Evolutionary conservation across 2,329 filamentous ascomycete species (phyloP), one percentile per base, ranked within the genome.

Genomic region (Fusarium drepaniforme): DNA sequence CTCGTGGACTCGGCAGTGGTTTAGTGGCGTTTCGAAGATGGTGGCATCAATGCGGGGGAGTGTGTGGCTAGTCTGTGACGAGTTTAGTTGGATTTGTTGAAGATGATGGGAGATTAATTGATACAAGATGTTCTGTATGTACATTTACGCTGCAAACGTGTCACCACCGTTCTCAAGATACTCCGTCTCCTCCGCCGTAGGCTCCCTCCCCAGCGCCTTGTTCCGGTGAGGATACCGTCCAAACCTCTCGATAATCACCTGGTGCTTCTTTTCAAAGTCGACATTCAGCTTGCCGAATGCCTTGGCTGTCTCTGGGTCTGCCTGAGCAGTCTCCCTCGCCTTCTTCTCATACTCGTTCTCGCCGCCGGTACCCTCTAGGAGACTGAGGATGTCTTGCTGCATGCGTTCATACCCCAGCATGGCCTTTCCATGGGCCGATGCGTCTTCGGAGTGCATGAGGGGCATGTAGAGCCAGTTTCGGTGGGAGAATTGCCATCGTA

Each of bases 191-290:
- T 88, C 88, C 1, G 73, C 72, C 8, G 87, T 90, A 53, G 79
- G 82, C 70, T 84, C 79, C 71, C 90, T 81, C 0, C 87, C 88
- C 61, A 92, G 63, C 1, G 82, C 82, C 65, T 80, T 77, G 75
- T 92, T 92, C 8, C 90, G 82, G 80, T 91, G 88, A 11, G 90
- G 90, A 81, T 91, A 92, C 64, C 90, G 81, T 1, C 89, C 90
- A 78, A 91, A 92, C 67, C 70, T 82, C 66, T 85, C 80, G 42
- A 92, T 80, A 16, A 91, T 87, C 25, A 84, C 84, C 25, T 79
- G 77, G 77, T 92, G 90, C 73, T 83, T 84, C 73, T 80, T 80
- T 72, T 86, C 85, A 59, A 85, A 85, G 4, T 81, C 79, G 5
- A 76, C 15, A 12, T 75, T 75, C n/a, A 46, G 61, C 16, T 75